Evolutionary conservation across 2,329 filamentous ascomycete species (phyloP), one percentile per base, ranked within the genome.

Genomic region (Lecanicillium sp.): DNA sequence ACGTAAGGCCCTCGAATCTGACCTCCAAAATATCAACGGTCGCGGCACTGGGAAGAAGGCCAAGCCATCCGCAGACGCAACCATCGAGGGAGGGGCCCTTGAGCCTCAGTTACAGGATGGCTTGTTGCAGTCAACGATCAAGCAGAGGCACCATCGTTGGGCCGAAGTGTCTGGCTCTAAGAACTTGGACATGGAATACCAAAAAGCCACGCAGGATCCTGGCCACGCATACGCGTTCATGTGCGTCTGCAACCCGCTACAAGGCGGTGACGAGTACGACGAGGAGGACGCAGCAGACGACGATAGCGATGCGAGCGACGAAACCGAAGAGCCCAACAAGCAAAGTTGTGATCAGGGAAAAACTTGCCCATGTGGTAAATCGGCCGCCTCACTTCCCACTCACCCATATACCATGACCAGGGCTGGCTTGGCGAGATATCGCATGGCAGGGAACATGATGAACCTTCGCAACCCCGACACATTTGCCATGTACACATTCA

Each of bases 401-500:
- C 55, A 63, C 25, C 47, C 50, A 4, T 60, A 54, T 53, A 42
- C 53, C 34, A 25, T 61, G 38, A 57, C 51, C 30, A 30, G 42
- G 15, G 60, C 57, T 3, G 57, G 52, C 15, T 45, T 48, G 32
- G 29, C 13, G 19, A 60, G 55, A 46, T 54, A 51, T 42, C 30
- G n/a, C 4, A 19, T 44, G 16, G 43, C 41, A 3, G 45, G 50
- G 35, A 42, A 35, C 17, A 45, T 43, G 28, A 44, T 52, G 16
- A 35, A 39, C 19, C 19, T 38, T 12, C 39, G 29, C 30, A 41
- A 48, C 30, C 60, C 61, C 2, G 62, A 67, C 34, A 37, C 28
- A 18, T 66, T 67, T 38, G 20, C 22, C 7, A 67, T 69, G 59
- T 55, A 64, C 47, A 61, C 57, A 1, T 66, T 52, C 48, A 68